Evolutionary conservation across 345 rosid genomes (phyloP), one percentile per base, ranked within the genome.

Genomic region (Populus davidiana): DNA sequence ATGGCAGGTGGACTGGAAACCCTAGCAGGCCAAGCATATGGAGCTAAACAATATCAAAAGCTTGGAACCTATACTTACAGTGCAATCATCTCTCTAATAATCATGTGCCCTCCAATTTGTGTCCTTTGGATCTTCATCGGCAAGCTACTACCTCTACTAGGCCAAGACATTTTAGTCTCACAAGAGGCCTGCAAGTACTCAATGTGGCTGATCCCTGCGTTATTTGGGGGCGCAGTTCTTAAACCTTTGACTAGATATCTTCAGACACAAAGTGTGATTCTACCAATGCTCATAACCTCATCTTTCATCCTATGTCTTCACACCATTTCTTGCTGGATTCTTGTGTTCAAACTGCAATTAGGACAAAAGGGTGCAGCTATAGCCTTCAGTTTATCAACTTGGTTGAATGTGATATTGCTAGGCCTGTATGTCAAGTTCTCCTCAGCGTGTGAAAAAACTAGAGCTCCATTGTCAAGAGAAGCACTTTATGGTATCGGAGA

Each of bases 1-100:
- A 72, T 78, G 81, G 81, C 77, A 25, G 67, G 81, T 65, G 81
- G 77, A 50, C 14, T 78, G 47, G 81, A 78, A 67, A 72, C 81
- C 5, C 54, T 78, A 21, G 72, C 76, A 29, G 81, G 81, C 6
- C 81, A 78, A 66, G 81, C 81, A 21, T 78, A 72, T 66, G 81
- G 81, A 67, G 81, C 81, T 23, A 41, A 59, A 67, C 67, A 78
- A n/a, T 78, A 72, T 67, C 63, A 72, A n/a, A 78, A 78, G 71
- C 76, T 78, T 49, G 81, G 77, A 54, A 72, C 39, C 38, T 78
- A 65, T 29, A 78, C 81, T 8, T 78, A 66, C 31, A 65, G 72
- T 66, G 71, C 77, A 6, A 78, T 78, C 18, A 52, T 72, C 67
- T 72, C 77, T 66, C 59, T 78, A 0, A 25, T 78, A 4, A 47